Percentiles rank a stretch among this genome's conserved stretches.
Conservation (phyloP, 129 eudicot genomes). For the Heracleum sosnowskyi region DNA sequence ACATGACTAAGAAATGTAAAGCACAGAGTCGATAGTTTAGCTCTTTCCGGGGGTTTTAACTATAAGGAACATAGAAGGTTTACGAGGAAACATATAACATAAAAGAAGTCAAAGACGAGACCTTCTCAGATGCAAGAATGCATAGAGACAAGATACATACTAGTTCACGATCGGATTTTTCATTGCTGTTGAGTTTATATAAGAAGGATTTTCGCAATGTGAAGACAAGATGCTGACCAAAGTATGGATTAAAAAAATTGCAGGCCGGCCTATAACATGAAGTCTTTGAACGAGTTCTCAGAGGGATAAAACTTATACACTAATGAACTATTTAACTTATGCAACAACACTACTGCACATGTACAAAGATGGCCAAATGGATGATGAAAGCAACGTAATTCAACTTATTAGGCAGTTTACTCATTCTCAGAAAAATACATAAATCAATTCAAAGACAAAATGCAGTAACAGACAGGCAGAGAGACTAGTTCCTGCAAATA, state of each 20-base stretch:
- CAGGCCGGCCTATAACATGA: neutral
- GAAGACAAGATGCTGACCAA: neutral
- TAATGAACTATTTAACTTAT: neutral
- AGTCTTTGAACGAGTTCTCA: constrained; percentile 3
- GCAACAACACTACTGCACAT: neutral
- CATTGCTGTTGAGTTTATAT: neutral
- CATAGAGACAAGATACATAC: neutral
- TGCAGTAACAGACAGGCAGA: neutral
- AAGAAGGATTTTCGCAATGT: neutral
- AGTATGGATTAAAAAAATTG: neutral
- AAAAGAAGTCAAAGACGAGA: neutral
- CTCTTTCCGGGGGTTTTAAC: neutral
- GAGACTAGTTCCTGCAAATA: neutral
- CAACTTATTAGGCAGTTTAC: neutral
- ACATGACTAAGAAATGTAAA: neutral
- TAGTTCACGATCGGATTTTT: neutral
- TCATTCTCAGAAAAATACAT: neutral
- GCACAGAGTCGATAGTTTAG: neutral
- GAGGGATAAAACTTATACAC: neutral
- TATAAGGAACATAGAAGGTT: neutral
- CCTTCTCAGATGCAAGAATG: neutral
- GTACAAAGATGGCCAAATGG: neutral
- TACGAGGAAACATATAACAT: neutral
- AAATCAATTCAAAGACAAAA: neutral
- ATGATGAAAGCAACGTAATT: neutral